Evolutionary conservation across 768 basidiomycete species (phyloP), one percentile per base, ranked within the genome.

Genomic region (Rhizopogon vinicolor): DNA sequence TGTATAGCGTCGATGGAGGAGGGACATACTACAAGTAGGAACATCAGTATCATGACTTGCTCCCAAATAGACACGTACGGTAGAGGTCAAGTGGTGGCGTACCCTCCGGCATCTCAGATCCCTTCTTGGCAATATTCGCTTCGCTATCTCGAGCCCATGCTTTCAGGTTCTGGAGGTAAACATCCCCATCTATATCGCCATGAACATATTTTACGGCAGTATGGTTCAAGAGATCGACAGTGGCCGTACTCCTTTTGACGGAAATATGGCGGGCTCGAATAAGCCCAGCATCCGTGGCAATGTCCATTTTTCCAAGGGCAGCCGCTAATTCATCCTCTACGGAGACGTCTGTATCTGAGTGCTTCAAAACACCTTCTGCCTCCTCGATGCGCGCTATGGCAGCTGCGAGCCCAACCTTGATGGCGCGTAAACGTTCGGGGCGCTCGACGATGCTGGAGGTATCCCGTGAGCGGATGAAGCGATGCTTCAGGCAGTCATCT

Each of bases 361-460:
- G 33, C 19, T 29, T 52, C 8, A 14, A 28, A 8, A 2, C 16
- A 19, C 31, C 42, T 3, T 33, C 29, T 5, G 29, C 49, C 7
- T 75, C 75, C 61, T 91, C 87, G 4, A 93, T 71, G 48, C 87
- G 81, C 7, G 93, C 81, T 18, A 91, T 76, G 0, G 88, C 91
- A 7, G 89, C 88, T 2, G 93, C 80, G 7, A 97, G 76, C 1
- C 95, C 96, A 5, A 90, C 64, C 60, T 86, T 84, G 49, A 98
- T 83, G 0, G 94, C 94, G 48, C 87, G 82, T 28, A 98, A 74
- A 22, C 96, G 84, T 66, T 97, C 91, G 0, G 95, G 95, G 9
- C 92, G 80, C 67, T 98, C 96, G n/a, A 95, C 83, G 52, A 97
- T 86, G 44, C 77, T 75, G 1, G 89, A 91, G 0, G 76, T 75